A percentile compares a stretch with the other conserved stretches of the same genome.
phyloP scores from a whole-genome alignment of 2,329 filamentous ascomycete genomes.

The Stachybotrys chartarum region DNA sequence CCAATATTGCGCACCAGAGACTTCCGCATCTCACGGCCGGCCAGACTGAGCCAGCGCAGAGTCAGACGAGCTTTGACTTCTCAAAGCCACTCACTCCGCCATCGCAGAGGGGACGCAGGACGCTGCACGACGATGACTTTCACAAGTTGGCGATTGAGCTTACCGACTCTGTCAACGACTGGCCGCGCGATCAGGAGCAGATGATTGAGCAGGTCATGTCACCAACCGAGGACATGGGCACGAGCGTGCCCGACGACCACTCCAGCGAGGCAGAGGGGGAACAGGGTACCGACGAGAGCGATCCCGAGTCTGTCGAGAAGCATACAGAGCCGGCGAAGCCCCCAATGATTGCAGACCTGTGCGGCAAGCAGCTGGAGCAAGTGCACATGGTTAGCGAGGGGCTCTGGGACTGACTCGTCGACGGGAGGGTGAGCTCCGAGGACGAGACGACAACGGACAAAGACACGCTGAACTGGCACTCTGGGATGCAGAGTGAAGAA shows the following conservation, averaged over 20 bases:
- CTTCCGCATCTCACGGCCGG: conserved; percentile 4
- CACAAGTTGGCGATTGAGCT: conserved; percentile 4
- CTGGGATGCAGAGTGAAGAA: neutral
- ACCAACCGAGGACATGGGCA: conserved; percentile 21
- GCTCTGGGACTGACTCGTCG: conserved; percentile 1
- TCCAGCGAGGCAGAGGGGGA: conserved; percentile 23
- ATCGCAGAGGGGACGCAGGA: neutral
- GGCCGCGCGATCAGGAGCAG: conserved; percentile 3
- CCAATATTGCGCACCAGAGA: conserved; percentile 20
- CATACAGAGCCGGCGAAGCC: neutral
- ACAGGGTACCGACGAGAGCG: conserved; percentile 24
- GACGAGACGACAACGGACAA: neutral
- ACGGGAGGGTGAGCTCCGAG: conserved; percentile 3
- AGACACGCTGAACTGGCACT: neutral
- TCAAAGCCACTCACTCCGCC: conserved; percentile 24
- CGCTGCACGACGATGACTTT: neutral
- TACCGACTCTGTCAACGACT: conserved; percentile 4
- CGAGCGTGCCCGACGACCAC: conserved; percentile 20
- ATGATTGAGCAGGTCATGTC: conserved; percentile 8
- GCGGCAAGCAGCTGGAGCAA: neutral
- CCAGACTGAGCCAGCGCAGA: conserved; percentile 5
- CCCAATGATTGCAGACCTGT: neutral
- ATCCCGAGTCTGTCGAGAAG: conserved; percentile 20
- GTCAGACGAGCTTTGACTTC: conserved; percentile 24
- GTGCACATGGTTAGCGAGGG: neutral